Base-by-base conservation (phyloP, 306 rosid genomes). In the Psophocarpus tetragonolobus region DNA sequence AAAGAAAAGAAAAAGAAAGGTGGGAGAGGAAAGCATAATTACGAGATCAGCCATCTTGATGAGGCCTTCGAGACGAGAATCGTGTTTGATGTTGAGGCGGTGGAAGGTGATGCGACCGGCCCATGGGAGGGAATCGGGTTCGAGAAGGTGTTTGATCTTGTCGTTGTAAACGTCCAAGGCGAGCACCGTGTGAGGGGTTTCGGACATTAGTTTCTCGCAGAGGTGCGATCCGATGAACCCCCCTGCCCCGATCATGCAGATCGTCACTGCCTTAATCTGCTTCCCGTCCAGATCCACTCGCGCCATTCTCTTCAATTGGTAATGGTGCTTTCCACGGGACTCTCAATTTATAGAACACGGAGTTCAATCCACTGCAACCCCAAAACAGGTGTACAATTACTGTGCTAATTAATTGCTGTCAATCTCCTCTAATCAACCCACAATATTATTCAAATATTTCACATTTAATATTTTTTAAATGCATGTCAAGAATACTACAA, bases 221-320 rank as follows among this genome's bases (percentile, higher is more conserved):
- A 95, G 97, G 66, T 95, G 99, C 9, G 99, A 95, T 0, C 99
- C 99, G 17, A 95, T 95, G 97, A 95, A 95, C 0, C 99, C 99
- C 0, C 99, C 99, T 14, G 98, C 99, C 0, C 99, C 99, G 53
- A 95, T 95, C 98, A 95, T 95, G 87, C 99, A 95, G 36, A 95
- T 95, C 56, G 96, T 90, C 7, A 95, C 18, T 17, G 97, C 83
- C 88, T 85, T 87, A 6, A 95, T 91, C 27, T 91, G 90, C 17
- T 84, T 91, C 0, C 97, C 97, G 51, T 91, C 97, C 50, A 95
- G 98, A 92, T 95, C 99, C 71, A 91, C 79, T 6, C 96, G 87
- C 58, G 84, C 73, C 73, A 65, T 65, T 65, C 3, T 35, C 21
- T 47, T 9, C 8, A n/a, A 14, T n/a, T 53, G 30, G 61, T 53